These are phyloP conservation scores for Solanum hybrid DNA, from an alignment of 305 asterid genomes.

Conservation along the genomic window DNA sequence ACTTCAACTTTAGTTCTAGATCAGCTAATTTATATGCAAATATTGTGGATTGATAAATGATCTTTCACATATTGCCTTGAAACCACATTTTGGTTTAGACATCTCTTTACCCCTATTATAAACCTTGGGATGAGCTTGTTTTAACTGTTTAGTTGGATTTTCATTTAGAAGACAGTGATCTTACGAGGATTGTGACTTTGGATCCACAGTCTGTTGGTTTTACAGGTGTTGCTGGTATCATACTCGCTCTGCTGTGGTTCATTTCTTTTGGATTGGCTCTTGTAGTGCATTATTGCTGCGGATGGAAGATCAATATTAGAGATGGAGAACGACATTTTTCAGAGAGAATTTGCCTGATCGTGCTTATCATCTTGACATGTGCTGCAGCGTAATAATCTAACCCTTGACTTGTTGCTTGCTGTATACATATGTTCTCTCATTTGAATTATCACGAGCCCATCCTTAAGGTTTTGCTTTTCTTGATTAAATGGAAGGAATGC, in stretches of 20 bases:
- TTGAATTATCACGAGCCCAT: background rate
- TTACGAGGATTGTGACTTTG: slow-evolving; percentile 10
- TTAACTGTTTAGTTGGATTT: background rate
- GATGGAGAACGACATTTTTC: slow-evolving; percentile 44
- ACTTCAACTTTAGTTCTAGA: background rate
- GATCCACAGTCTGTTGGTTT: slow-evolving; percentile 81
- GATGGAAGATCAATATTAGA: slow-evolving; percentile 62
- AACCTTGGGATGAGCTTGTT: background rate
- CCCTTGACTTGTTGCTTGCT: background rate
- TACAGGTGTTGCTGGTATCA: slow-evolving; percentile 74
- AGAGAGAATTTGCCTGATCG: slow-evolving; percentile 48
- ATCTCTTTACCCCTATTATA: background rate
- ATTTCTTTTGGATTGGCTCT: slow-evolving; percentile 70
- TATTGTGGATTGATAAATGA: background rate
- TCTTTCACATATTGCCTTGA: background rate
- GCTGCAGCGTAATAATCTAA: slow-evolving; percentile 65
- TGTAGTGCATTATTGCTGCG: slow-evolving; percentile 50
- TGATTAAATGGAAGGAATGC: background rate
- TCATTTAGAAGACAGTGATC: background rate
- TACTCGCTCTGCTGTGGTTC: slow-evolving; percentile 73
- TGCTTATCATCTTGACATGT: slow-evolving; percentile 70
- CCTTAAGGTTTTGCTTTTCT: background rate
- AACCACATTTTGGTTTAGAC: background rate
- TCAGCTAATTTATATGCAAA: background rate
- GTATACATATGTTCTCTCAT: background rate